phyloP scores from a whole-genome alignment of 176 grass and related monocot genomes.

The Triticum dicoccoides region DNA sequence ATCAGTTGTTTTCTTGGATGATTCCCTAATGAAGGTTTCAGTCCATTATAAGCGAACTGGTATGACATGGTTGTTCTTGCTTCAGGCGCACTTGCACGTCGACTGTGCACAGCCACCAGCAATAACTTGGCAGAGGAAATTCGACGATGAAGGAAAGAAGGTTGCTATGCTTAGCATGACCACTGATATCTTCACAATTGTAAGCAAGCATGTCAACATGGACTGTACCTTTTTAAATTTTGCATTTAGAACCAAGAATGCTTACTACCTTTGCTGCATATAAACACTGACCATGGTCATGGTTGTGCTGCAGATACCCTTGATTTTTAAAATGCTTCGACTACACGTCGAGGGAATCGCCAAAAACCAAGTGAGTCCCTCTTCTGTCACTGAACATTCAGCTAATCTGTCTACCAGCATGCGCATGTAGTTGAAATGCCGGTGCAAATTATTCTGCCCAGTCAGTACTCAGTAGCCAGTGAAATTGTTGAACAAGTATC shows the following conservation, averaged over 20 bases:
- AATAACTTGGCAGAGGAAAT: slow-evolving; percentile 52
- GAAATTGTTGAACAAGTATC: background rate
- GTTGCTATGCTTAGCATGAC: slow-evolving; percentile 36
- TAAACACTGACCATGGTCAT: background rate
- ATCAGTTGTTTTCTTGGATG: background rate
- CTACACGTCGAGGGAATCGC: slow-evolving; percentile 32
- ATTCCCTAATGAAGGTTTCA: background rate
- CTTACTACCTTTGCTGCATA: background rate
- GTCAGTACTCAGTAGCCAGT: background rate
- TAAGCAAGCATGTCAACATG: slow-evolving; percentile 25
- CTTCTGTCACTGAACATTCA: background rate
- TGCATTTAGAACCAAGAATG: background rate
- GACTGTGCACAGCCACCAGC: slow-evolving; percentile 19
- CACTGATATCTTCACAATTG: slow-evolving; percentile 41
- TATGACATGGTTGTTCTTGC: slow-evolving; percentile 5
- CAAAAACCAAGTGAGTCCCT: slow-evolving; percentile 3
- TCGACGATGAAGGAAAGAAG: slow-evolving; percentile 69
- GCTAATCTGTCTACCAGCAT: background rate
- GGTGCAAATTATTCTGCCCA: background rate
- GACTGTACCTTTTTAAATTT: background rate
- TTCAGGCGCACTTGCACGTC: slow-evolving; percentile 12
- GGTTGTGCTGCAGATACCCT: slow-evolving; percentile 23
- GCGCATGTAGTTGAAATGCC: background rate
- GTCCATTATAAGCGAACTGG: background rate
- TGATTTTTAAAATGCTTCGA: slow-evolving; percentile 27